Conservation (phyloP, 495 filamentous ascomycete species). For the Parachaetomium inaequale region DNA sequence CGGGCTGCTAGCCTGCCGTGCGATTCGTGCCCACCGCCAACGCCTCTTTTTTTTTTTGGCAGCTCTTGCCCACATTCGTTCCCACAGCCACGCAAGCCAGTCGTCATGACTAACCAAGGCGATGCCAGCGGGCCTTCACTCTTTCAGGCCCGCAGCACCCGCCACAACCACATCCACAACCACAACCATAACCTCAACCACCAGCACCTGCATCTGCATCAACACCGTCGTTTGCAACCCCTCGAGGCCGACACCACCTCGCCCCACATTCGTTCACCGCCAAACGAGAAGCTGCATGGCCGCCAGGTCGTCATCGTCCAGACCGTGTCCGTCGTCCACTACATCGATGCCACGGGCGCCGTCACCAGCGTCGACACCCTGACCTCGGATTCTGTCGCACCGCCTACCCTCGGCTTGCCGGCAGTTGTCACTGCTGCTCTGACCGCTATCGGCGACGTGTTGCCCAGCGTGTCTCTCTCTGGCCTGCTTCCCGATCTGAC, state of each 20-base stretch:
- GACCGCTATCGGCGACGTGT: constrained; percentile 17
- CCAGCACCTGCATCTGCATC: constrained; percentile 31
- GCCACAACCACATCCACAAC: constrained; percentile 22
- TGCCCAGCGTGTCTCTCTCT: constrained; percentile 30
- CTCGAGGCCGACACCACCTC: constrained; percentile 13
- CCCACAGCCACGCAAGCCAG: constrained; percentile 30
- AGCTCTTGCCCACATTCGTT: constrained; percentile 20
- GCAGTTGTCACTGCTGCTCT: constrained; percentile 27
- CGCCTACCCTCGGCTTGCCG: constrained; percentile 7
- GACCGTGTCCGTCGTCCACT: constrained; percentile 49
- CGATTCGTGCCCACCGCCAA: constrained; percentile 15
- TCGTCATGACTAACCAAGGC: constrained; percentile 46
- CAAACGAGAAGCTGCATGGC: constrained; percentile 28
- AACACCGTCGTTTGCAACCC: constrained; percentile 28
- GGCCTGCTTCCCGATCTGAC: constrained; percentile 6
- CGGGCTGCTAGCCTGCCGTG: constrained; percentile 14
- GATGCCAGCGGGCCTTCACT: constrained; percentile 48
- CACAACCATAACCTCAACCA: constrained; percentile 29
- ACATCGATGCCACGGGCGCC: constrained; percentile 47
- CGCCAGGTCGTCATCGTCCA: constrained; percentile 44
- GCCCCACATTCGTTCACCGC: constrained; percentile 39
- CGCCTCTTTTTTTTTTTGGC: constrained; percentile 16
- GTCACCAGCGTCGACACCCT: constrained; percentile 39
- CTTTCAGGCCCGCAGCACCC: constrained; percentile 46
- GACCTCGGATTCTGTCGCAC: constrained; percentile 23